Evolutionary conservation across 2,329 filamentous ascomycete genomes (phyloP).

Genomic region (Myriosclerotinia curreyana): DNA sequence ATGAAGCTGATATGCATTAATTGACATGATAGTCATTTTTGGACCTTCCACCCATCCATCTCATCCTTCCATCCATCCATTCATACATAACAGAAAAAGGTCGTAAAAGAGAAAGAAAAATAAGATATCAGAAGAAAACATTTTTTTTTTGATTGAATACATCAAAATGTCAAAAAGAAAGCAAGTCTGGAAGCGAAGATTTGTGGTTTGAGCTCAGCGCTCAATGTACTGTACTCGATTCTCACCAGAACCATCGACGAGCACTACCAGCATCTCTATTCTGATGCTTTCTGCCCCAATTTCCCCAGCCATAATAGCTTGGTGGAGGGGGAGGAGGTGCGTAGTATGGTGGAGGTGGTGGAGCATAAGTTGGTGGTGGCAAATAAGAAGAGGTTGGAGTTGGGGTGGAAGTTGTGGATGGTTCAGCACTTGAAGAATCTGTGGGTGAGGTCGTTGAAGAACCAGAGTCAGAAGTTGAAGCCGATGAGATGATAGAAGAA

Average conservation of each 20-base stretch:
- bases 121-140: conserved; percentile 12
- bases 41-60: neutral
- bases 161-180: conserved; percentile 26
- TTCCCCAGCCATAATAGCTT: conserved; percentile 16
- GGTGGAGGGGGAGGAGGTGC: conserved; percentile 17
- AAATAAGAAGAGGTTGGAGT: conserved; percentile 2
- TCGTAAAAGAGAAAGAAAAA: neutral
- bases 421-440: conserved; percentile 1
- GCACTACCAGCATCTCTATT: conserved; percentile 2
- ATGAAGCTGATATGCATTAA: conserved; percentile 16
- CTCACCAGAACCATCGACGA: conserved; percentile 23
- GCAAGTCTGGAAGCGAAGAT: conserved; percentile 30
- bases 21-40: conserved; percentile 17
- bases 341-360: conserved; percentile 22
- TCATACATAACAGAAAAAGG: conserved; percentile 15
- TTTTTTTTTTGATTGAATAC: conserved; percentile 18
- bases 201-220: conserved; percentile 21
- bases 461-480: conserved; percentile 12
- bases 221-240: conserved; percentile 9
- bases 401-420: conserved; percentile 4
- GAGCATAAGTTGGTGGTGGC: conserved; percentile 19
- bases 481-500: conserved; percentile 6
- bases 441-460: conserved; percentile 3
- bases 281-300: conserved; percentile 9
- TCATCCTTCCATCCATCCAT: neutral